Conservation (phyloP, 2,329 filamentous ascomycete species). For the Aureobasidium mangrovei region DNA sequence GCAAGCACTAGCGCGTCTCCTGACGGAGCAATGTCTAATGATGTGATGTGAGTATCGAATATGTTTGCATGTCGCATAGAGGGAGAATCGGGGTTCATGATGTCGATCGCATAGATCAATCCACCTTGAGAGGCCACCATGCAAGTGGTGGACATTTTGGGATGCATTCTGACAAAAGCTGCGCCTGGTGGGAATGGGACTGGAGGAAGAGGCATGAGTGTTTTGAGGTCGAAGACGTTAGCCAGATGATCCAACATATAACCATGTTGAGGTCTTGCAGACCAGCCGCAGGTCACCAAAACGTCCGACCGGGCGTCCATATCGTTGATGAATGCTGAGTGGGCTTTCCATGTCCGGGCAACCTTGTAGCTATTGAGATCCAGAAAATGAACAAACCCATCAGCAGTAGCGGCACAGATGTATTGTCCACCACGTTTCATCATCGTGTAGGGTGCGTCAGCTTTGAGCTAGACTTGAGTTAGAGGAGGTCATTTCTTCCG, state of each 20-base stretch:
- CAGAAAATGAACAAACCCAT: conserved; percentile 75
- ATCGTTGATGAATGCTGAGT: conserved; percentile 81
- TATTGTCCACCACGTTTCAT: conserved; percentile 82
- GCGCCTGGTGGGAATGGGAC: conserved; percentile 89
- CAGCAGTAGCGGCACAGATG: conserved; percentile 82
- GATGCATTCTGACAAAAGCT: conserved; percentile 93
- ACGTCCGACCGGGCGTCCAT: conserved; percentile 97
- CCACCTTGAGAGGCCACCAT: conserved; percentile 88
- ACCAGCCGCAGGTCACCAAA: conserved; percentile 90
- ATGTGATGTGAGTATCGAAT: conserved; percentile 59
- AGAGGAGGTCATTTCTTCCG: neutral
- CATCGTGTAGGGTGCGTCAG: conserved; percentile 72
- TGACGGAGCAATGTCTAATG: conserved; percentile 79
- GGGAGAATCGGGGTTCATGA: conserved; percentile 86
- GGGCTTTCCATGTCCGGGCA: conserved; percentile 82
- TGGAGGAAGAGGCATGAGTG: conserved; percentile 74
- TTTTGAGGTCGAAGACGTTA: conserved; percentile 93
- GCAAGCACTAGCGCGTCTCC: conserved; percentile 77
- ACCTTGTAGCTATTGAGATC: conserved; percentile 70
- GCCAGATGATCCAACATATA: conserved; percentile 87
- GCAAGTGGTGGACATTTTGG: conserved; percentile 86
- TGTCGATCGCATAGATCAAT: conserved; percentile 89
- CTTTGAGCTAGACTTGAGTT: conserved; percentile 46
- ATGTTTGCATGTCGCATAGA: conserved; percentile 78
- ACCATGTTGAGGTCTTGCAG: conserved; percentile 66